Conservation (phyloP, 495 filamentous ascomycete genomes). For the Penicillium malachiteum region DNA sequence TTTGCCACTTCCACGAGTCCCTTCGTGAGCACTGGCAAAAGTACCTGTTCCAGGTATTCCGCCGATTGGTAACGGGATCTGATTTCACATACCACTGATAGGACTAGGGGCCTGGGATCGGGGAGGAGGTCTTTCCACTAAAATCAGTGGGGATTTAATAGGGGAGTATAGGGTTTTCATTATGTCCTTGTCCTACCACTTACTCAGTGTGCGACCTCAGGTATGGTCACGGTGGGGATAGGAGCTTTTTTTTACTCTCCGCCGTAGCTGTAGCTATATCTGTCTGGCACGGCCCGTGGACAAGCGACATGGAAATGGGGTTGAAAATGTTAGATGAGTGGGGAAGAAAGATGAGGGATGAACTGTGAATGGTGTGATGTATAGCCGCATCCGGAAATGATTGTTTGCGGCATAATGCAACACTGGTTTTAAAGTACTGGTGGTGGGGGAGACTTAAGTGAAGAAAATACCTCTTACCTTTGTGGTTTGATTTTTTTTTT, state of each 20-base stretch:
- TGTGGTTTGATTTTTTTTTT: no score
- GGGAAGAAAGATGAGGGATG: not conserved
- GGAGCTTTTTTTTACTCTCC: not conserved
- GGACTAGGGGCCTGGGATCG: no score
- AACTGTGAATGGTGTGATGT: not conserved
- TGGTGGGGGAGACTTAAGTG: not conserved
- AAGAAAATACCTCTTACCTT: no score
- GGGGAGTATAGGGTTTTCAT: no score
- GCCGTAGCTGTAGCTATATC: not conserved
- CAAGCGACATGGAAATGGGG: not conserved
- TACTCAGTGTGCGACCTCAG: not conserved
- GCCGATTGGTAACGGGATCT: no score
- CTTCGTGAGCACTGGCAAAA: no score
- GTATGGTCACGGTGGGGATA: not conserved
- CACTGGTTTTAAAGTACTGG: not conserved
- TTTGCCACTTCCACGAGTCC: no score
- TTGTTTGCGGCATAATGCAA: constrained; percentile 13
- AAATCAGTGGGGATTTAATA: no score
- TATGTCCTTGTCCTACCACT: not conserved
- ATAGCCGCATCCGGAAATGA: not conserved
- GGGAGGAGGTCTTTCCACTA: no score
- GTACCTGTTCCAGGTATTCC: no score
- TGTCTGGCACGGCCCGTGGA: constrained; percentile 17
- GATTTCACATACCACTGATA: no score
- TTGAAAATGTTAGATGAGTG: not conserved